Base-by-base conservation (phyloP, 495 filamentous ascomycete genomes). In the Cairneyella variabilis region DNA sequence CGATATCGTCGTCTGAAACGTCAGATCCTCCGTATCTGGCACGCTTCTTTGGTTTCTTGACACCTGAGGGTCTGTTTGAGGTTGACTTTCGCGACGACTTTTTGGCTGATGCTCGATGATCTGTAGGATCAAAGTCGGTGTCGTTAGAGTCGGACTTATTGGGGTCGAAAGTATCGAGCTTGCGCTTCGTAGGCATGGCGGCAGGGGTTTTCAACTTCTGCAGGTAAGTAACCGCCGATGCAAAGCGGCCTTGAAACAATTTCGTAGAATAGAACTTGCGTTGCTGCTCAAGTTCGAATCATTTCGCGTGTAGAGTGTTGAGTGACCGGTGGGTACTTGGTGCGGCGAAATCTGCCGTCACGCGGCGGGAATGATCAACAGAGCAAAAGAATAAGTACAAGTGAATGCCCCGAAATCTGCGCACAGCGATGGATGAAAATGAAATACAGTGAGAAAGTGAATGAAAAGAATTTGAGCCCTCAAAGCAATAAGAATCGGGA, bases 111-210 rank as follows among this genome's bases (percentile, higher is more conserved):
- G 73, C 47, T 65, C 80, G 66, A 61, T 74, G 64, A 30, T 71
- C 71, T 11, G 72, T 62, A 25, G 74, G 76, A 39, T 79, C 76
- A 66, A 88, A 95, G 64, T 89, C 89, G 39, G 85, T 83, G 57
- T 96, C 90, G 39, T 90, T 82, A 0, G 89, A 81, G 61, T 96
- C 90, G 39, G 90, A 93, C 63, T 88, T 87, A 71, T 83, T 90
- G 20, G 84, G 84, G 66, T 89, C 89, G 59, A 92, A 79, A 56
- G 79, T 80, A 50, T 89, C 84, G 54, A 85, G 66, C 69, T 84
- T 86, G 53, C 90, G 80, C 69, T 93, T 93, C 20, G 32, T 26
- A 41, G 55, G 55, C 59, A 62, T 62, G 46, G 41, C 59, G 50
- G 52, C n/a, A 23, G 18, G 36, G 18, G 28, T 10, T 7, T 4